These are phyloP conservation scores for Lentinula sp. DNA, from an alignment of 768 basidiomycete genomes.

Conservation along the genomic window DNA sequence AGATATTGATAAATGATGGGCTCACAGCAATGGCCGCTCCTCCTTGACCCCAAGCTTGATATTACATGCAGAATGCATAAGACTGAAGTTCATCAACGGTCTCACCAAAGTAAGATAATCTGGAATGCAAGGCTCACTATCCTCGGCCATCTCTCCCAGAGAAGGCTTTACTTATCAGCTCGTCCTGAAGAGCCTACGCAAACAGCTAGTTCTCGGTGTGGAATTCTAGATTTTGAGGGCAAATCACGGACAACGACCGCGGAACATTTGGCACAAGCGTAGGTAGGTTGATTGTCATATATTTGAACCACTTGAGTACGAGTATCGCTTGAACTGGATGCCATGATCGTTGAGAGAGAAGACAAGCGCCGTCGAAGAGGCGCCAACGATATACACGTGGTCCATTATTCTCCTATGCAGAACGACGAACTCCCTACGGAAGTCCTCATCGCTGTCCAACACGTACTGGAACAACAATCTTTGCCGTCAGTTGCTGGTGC, in stretches of 20 bases:
- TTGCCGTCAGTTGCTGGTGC: conserved; percentile 55
- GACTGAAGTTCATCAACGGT: conserved; percentile 28
- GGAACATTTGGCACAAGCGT: conserved; percentile 63
- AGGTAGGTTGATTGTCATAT: conserved; percentile 63
- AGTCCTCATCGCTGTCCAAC: conserved; percentile 63
- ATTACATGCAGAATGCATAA: conserved; percentile 75
- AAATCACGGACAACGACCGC: conserved; percentile 54
- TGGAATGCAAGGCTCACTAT: conserved; percentile 45
- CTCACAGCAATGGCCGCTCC: conserved; percentile 67
- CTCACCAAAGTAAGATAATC: not conserved
- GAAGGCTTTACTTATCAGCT: conserved; percentile 80
- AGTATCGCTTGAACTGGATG: conserved; percentile 32
- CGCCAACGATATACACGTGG: not conserved
- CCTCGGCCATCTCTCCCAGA: conserved; percentile 79
- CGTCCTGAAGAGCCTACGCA: conserved; percentile 70
- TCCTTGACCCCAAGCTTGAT: conserved; percentile 69
- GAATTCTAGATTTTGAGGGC: not conserved
- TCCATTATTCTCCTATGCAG: conserved; percentile 21
- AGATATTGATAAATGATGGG: not conserved
- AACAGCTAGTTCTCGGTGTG: not conserved
- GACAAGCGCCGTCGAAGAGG: not conserved
- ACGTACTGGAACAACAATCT: conserved; percentile 43
- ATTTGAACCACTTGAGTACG: conserved; percentile 52
- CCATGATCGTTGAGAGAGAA: not conserved
- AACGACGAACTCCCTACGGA: conserved; percentile 58